Base-by-base conservation (phyloP, 331 rosid genomes). In the Malus hybrid region DNA sequence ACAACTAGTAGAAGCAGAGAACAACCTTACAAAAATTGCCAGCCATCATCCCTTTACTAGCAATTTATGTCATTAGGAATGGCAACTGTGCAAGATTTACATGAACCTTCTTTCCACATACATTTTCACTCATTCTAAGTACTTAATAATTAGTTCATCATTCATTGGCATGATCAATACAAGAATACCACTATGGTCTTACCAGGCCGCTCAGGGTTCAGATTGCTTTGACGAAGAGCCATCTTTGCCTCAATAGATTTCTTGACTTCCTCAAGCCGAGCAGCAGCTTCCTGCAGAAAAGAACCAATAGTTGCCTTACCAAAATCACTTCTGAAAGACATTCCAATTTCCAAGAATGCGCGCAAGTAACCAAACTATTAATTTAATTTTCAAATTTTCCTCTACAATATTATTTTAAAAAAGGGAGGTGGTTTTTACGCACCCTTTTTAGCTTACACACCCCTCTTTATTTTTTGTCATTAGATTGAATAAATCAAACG, bases 161-260 rank as follows among this genome's bases (percentile, higher is more conserved):
- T 24, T 48, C 61, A 71, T 31, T 56, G 14, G 57, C 61, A 52
- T 10, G 52, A 2, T 20, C 42, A 14, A 39, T 59, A 42, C 4
- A n/a, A 3, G 52, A 77, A 70, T 72, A 31, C 46, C 46, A 29
- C 13, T 74, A 36, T 16, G 66, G 33, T 66, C 98, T 81, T 75
- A 95, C 99, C 97, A 76, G 99, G 99, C 83, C 99, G 88, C 73
- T 90, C 99, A 7, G 97, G 97, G 83, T 90, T 95, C 89, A 90
- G 83, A 92, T 95, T 95, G 89, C 88, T 86, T 46, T 85, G 97
- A 16, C 99, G 98, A 71, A 92, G 88, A 74, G 89, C 84, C 89
- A 90, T 80, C 84, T 92, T 95, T 39, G 96, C 88, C 84, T 92
- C 96, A 20, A 92, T 69, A n/a, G 97, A 89, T 76, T 89, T 95